phyloP scores from a whole-genome alignment of 306 rosid species.

The Begonia fuchsioides region DNA sequence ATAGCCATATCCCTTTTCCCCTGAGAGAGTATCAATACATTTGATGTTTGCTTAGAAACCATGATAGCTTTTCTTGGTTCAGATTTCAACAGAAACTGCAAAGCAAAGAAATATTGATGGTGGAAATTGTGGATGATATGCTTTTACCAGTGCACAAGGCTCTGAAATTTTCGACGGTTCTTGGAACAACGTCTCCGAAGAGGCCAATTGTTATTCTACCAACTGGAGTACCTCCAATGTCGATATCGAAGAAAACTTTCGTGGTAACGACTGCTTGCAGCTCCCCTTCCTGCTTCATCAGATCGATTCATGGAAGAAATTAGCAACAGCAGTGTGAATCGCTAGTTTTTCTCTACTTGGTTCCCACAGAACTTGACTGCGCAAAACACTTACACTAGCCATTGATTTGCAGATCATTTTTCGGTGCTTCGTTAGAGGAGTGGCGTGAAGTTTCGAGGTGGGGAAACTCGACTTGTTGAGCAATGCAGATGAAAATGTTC shows the following conservation, averaged over 20 bases:
- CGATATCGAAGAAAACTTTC: conserved; percentile 70
- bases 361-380: background rate
- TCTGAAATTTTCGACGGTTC: conserved; percentile 76
- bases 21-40: conserved; percentile 28
- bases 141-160: conserved; percentile 83
- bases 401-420: conserved; percentile 34
- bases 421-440: conserved; percentile 16
- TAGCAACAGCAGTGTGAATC: too few relatives aligned
- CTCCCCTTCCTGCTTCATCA: conserved; percentile 36
- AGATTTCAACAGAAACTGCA: conserved; percentile 8
- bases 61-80: conserved; percentile 3
- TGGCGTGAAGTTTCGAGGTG: conserved; percentile 10
- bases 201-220: conserved; percentile 65
- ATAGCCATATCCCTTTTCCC: conserved; percentile 89
- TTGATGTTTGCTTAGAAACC: conserved; percentile 4
- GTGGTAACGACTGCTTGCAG: conserved; percentile 68
- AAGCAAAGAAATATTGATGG: too few relatives aligned
- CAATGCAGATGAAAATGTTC: conserved; percentile 21
- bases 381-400: background rate
- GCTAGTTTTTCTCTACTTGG: background rate
- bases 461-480: conserved; percentile 15
- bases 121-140: background rate
- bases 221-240: conserved; percentile 48
- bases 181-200: conserved; percentile 66
- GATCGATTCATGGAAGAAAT: background rate